A percentile compares a stretch with the other conserved stretches of the same genome.
phyloP scores from a whole-genome alignment of 2,329 filamentous ascomycete species.

The Diaporthe destruens region DNA sequence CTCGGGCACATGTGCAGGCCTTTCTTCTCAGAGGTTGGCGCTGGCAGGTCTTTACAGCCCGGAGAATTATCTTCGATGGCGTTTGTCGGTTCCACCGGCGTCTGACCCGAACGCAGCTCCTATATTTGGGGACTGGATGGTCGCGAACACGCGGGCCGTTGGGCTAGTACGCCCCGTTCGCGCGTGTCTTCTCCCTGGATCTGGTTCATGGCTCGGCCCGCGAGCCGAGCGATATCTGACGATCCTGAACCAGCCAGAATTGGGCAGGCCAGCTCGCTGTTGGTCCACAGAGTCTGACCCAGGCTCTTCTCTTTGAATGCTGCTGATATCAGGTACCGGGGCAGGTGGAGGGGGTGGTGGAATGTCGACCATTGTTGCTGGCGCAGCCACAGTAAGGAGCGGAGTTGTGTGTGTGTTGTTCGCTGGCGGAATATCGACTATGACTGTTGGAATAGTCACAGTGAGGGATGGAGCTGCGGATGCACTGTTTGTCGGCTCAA shows the following conservation, averaged over 20 bases:
- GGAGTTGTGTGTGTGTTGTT: too few species aligned
- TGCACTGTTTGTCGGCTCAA: background rate
- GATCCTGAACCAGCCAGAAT: too few species aligned
- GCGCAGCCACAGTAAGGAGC: too few species aligned
- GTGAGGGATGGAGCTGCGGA: background rate
- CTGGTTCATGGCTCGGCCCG: too few species aligned
- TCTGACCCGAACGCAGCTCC: background rate
- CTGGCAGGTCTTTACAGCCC: background rate
- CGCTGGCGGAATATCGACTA: too few species aligned
- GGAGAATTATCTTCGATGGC: background rate
- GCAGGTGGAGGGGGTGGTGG: background rate
- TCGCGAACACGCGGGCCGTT: background rate
- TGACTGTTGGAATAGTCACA: background rate
- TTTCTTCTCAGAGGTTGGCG: background rate
- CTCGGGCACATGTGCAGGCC: too few species aligned
- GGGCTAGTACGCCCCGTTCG: too few species aligned
- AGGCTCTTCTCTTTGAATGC: background rate
- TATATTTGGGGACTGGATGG: background rate
- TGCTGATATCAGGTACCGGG: background rate
- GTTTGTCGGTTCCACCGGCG: constrained; percentile 1
- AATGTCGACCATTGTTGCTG: background rate
- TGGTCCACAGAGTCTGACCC: background rate
- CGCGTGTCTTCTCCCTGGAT: too few species aligned
- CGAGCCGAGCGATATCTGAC: too few species aligned
- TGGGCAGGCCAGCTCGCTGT: too few species aligned